A percentile compares a stretch with the other conserved stretches of the same genome.
These are phyloP conservation scores for Setaria italica DNA, from an alignment of 202 grass and related monocot species.

Conservation along the genomic window DNA sequence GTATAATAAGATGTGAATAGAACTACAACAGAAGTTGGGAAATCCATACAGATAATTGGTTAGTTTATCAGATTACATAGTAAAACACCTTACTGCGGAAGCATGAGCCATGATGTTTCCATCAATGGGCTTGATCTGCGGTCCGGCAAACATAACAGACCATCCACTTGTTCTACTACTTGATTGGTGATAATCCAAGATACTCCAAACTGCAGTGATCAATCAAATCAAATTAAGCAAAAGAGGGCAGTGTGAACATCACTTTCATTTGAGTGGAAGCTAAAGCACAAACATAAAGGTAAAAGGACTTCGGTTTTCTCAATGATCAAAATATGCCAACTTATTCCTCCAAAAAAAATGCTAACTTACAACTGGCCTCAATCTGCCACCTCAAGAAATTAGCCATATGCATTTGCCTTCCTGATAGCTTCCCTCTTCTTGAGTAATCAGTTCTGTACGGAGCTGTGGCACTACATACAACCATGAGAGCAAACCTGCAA, in stretches of 20 bases:
- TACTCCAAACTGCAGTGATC: background rate
- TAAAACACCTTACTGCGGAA: no score
- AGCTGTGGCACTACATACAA: slow-evolving; percentile 93
- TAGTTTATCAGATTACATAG: no score
- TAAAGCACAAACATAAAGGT: slow-evolving; percentile 1
- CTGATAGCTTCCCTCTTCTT: slow-evolving; percentile 86
- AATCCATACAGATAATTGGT: no score
- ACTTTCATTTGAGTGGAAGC: background rate
- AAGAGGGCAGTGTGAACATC: background rate
- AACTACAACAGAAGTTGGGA: no score
- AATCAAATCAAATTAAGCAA: slow-evolving; percentile 40
- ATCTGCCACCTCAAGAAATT: no score
- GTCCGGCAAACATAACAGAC: no score
- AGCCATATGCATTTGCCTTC: slow-evolving; percentile 71
- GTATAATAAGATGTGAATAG: no score
- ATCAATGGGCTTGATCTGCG: no score
- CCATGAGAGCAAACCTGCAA: slow-evolving; percentile 89
- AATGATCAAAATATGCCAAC: background rate
- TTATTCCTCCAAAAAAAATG: background rate
- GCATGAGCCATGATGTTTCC: no score
- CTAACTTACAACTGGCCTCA: slow-evolving; percentile 12
- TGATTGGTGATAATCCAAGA: no score
- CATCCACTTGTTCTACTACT: no score
- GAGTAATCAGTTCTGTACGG: slow-evolving; percentile 95
- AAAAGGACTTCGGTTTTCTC: background rate